Conservation (phyloP, 2,329 filamentous ascomycete genomes). For the Ilyonectria robusta region DNA sequence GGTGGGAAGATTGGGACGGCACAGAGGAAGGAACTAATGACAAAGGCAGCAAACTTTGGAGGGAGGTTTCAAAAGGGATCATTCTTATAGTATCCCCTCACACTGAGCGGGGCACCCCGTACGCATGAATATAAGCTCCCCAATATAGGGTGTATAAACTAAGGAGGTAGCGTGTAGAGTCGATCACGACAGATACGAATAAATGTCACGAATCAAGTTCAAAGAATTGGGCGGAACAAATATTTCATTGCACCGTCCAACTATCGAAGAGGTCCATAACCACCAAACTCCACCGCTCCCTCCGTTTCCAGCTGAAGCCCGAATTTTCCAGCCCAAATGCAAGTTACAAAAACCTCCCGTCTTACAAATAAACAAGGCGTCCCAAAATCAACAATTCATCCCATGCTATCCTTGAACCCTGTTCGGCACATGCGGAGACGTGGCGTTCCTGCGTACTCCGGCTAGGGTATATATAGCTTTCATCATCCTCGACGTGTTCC, state of each 20-base stretch:
- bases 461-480: slow-evolving; percentile 42
- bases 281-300: slow-evolving; percentile 55
- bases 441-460: slow-evolving; percentile 17
- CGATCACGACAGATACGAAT: slow-evolving; percentile 20
- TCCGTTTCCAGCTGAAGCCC: slow-evolving; percentile 46
- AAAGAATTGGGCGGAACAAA: slow-evolving; percentile 33
- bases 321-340: slow-evolving; percentile 47
- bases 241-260: slow-evolving; percentile 43
- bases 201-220: not conserved
- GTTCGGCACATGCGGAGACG: slow-evolving; percentile 10
- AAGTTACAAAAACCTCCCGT: slow-evolving; percentile 41
- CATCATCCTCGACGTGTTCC: slow-evolving; percentile 33
- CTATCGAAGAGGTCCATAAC: slow-evolving; percentile 47
- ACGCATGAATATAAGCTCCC: slow-evolving; percentile 14
- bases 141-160: slow-evolving; percentile 7
- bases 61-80: slow-evolving; percentile 86
- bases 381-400: slow-evolving; percentile 33
- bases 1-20: slow-evolving; percentile 79
- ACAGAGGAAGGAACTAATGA: slow-evolving; percentile 84
- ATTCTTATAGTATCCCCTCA: slow-evolving; percentile 59
- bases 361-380: slow-evolving; percentile 40
- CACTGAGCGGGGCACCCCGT: not conserved
- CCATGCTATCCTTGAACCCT: slow-evolving; percentile 29
- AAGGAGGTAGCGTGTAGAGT: not conserved
- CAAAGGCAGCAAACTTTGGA: slow-evolving; percentile 84